Conservation (phyloP, 78 protist species). For the Mastigamoeba balamuthi region DNA sequence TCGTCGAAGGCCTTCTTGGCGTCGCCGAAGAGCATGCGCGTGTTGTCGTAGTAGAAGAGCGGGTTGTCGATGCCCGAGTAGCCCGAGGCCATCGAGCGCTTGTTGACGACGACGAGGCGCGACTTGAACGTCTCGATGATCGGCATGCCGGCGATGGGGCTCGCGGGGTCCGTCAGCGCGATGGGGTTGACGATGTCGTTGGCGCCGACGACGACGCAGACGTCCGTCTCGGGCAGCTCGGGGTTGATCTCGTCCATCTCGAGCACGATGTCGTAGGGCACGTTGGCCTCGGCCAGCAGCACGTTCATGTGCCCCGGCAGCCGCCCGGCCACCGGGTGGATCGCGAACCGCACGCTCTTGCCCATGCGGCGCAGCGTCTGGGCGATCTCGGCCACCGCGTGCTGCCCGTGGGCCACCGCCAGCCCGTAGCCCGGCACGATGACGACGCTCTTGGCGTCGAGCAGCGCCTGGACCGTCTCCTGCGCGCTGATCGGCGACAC, state of each 20-base stretch:
- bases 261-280: constrained; percentile 92
- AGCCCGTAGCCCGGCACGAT: constrained; percentile 99
- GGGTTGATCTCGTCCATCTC: constrained; percentile 97
- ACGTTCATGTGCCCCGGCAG: constrained; percentile 95
- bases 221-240: constrained; percentile 58
- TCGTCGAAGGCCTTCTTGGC: constrained; percentile 71
- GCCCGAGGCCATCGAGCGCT: constrained; percentile 90
- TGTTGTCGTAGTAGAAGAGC: constrained; percentile 82
- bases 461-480: constrained; percentile 6
- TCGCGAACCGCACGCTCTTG: constrained; percentile 64
- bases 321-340: constrained; percentile 96
- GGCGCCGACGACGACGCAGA: constrained; percentile 73
- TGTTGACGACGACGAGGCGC: constrained; percentile 67
- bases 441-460: constrained; percentile 42
- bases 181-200: constrained; percentile 96
- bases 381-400: constrained; percentile 73
- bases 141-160: constrained; percentile 92
- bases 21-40: constrained; percentile 90
- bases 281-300: constrained; percentile 90
- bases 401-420: constrained; percentile 87
- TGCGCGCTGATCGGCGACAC: constrained; percentile 19
- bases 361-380: constrained; percentile 40
- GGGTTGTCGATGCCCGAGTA: constrained; percentile 94
- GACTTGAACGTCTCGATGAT: constrained; percentile 83
- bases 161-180: constrained; percentile 88